Base-by-base conservation (phyloP, 768 basidiomycete species). In the Tylopilus sp. region DNA sequence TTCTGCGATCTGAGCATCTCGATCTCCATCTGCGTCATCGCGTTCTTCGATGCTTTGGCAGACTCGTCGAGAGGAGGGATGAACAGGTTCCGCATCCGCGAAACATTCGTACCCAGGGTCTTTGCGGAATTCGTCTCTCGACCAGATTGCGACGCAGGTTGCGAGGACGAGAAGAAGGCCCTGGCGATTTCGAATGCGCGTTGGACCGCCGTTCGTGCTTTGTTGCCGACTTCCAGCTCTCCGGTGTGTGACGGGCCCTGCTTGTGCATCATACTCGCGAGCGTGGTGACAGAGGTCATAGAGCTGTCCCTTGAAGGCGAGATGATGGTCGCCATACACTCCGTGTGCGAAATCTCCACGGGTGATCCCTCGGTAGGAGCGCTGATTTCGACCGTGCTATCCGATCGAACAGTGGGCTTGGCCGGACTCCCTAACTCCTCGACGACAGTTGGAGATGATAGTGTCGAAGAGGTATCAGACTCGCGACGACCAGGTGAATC, bases 11-110 rank as follows among this genome's bases (percentile, higher is more conserved):
- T 25, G 0, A 48, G 45, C 16, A 58, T 36, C 38, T 58, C 46
- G 17, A 63, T 52, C 40, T 53, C 55, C 1, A 47, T 53, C 19
- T 49, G 51, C 9, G 49, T 54, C 21, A 16, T 19, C 1, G 37
- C 22, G 30, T 56, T 49, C 29, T 7, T 54, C 14, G 43, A 48
- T 3, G 10, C 36, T 21, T 52, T 50, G 13, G 11, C n/a, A 1
- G 33, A 28, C 28, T 46, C 26, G 16, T 50, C 53, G 13, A 55
- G 57, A 19, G 48, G n/a, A 4, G 63, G 50, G 3, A 45, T 17
- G 22, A 53, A 57, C 19, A 50, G 0, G 22, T 44, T 51, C 1
- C 46, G 52, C 17, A 56, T 34, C 17, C 24, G 50, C 2, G 48
- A 43, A n/a, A 16, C 28, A 9, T 44, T n/a, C 5, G 30, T 37